Percentiles rank a stretch among this genome's conserved stretches.
phyloP scores from a whole-genome alignment of 73 alveolate species.

The Uronychia setigera region DNA sequence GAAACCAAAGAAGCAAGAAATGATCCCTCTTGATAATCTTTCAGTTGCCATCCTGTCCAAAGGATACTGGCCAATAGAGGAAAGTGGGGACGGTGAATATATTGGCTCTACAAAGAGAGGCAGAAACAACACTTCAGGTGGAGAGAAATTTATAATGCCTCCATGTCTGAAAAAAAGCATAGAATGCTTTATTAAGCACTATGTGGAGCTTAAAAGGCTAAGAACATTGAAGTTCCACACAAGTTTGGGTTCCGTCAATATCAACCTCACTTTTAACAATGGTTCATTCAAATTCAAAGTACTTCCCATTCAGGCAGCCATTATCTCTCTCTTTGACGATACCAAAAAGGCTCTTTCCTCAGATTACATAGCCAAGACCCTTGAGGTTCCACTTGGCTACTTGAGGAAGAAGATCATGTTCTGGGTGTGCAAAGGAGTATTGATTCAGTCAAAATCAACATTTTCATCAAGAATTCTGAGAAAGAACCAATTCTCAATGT shows the following conservation, averaged over 20 bases:
- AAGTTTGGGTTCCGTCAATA: slow-evolving; percentile 75
- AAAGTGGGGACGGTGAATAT: slow-evolving; percentile 39
- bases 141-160: slow-evolving; percentile 68
- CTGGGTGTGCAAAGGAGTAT: slow-evolving; percentile 88
- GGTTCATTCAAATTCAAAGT: slow-evolving; percentile 79
- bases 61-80: slow-evolving; percentile 73
- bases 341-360: slow-evolving; percentile 70
- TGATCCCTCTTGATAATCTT: slow-evolving; percentile 49
- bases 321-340: slow-evolving; percentile 84
- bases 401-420: slow-evolving; percentile 79
- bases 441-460: slow-evolving; percentile 45
- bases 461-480: slow-evolving; percentile 25
- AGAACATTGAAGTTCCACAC: slow-evolving; percentile 74
- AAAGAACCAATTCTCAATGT: slow-evolving; percentile 23
- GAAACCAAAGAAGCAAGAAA: slow-evolving; percentile 43
- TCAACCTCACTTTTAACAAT: slow-evolving; percentile 80
- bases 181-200: slow-evolving; percentile 47
- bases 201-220: slow-evolving; percentile 64
- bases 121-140: not conserved
- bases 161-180: slow-evolving; percentile 56
- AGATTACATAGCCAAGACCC: slow-evolving; percentile 73
- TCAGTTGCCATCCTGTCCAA: slow-evolving; percentile 61
- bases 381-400: slow-evolving; percentile 48
- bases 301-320: slow-evolving; percentile 86
- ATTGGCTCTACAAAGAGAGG: not conserved